These are phyloP conservation scores for Diutina ranongensis DNA, from an alignment of 1,139 yeast species.

Conservation along the genomic window DNA sequence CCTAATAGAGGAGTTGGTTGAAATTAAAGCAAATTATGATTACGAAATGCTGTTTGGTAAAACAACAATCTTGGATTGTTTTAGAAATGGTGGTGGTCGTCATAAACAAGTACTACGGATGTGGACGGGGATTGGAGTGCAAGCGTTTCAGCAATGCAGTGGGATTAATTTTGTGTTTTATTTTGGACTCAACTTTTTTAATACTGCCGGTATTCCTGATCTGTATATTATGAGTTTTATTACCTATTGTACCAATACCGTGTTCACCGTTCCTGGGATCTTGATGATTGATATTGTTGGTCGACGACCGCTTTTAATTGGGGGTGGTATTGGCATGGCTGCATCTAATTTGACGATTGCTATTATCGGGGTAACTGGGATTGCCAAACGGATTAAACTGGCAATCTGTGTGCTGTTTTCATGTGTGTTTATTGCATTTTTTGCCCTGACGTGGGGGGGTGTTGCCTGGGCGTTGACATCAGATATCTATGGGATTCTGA, in stretches of 20 bases:
- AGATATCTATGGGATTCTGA: constrained; percentile 12
- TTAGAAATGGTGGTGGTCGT: constrained; percentile 53
- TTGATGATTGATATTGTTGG: constrained; percentile 58
- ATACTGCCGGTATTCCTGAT: constrained; percentile 45
- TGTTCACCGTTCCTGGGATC: constrained; percentile 62
- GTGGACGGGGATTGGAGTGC: constrained; percentile 57
- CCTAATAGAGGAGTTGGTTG: constrained; percentile 63
- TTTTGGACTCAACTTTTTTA: constrained; percentile 66
- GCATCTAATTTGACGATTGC: constrained; percentile 53
- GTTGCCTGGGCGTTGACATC: constrained; percentile 12
- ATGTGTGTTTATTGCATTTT: constrained; percentile 12
- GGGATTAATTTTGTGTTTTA: constrained; percentile 74
- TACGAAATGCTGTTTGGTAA: constrained; percentile 58
- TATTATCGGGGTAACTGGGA: constrained; percentile 46
- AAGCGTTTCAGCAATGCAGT: constrained; percentile 64
- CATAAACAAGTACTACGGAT: constrained; percentile 53
- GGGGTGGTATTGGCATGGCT: constrained; percentile 60
- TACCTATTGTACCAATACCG: constrained; percentile 63
- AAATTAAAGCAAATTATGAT: constrained; percentile 68
- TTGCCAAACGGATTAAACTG: constrained; percentile 24
- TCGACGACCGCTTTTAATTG: constrained; percentile 44
- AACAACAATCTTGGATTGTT: constrained; percentile 47
- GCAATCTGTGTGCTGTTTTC: constrained; percentile 18
- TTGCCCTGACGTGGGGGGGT: constrained; percentile 13
- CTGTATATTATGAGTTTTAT: constrained; percentile 57